Base-by-base conservation (phyloP, 495 filamentous ascomycete species). In the Cladorrhinum samala region DNA sequence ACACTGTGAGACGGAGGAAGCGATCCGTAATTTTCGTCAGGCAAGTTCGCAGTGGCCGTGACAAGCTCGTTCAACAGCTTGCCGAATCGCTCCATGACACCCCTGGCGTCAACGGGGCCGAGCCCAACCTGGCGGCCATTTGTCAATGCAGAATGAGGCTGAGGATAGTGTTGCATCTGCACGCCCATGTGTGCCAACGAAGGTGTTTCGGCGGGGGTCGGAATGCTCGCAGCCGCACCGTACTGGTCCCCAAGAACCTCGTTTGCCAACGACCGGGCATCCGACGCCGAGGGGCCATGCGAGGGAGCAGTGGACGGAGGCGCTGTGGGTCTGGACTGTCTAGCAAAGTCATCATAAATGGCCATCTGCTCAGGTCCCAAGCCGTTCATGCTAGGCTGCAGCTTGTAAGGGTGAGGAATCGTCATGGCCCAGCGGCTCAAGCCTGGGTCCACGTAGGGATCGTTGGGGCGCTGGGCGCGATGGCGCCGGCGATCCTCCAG, bases 301-400 rank as follows among this genome's bases (percentile, higher is more conserved):
- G 72, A 63, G 2, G 72, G 63, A 2, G 55, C 42, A 7, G 61
- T 42, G 24, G 45, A 47, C 1, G 66, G 40, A 8, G 68, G 55
- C 19, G 66, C 59, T 1, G 82, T 72, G 14, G 77, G 79, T 24
- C 88, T 83, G 9, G 85, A 80, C 63, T 92, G 88, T 40, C 90
- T 79, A 4, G 87, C 89, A 68, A 99, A 99, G 41, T 96, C 90
- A 55, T 95, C 89, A 58, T 97, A 99, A 40, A 99, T 92, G 13
- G 86, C 87, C 74, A 96, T 81, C 65, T 99, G 93, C 59, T 96
- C 88, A 44, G 84, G 77, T 58, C 95, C 97, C 25, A 99, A 74
- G 6, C 94, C 93, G 14, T 66, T 49, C 18, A 67, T 53, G 33
- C 43, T 72, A 13, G 84, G 81, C 41, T 81, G 80, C 60, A 93